Conservation (phyloP, 208 protist species). For the Acanthamoeba comandoni region DNA sequence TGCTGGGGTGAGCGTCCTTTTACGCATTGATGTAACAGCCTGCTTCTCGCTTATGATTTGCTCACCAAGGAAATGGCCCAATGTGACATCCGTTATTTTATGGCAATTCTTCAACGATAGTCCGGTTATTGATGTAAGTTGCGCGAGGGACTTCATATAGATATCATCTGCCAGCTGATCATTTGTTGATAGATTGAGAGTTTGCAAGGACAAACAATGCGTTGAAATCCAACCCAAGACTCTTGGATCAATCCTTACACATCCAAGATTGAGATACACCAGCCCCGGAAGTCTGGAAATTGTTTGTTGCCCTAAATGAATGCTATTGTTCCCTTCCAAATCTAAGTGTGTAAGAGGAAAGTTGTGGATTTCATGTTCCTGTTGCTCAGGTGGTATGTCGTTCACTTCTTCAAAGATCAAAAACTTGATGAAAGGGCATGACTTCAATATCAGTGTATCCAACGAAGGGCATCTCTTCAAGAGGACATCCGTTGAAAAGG, state of each 20-base stretch:
- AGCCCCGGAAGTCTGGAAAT: not conserved
- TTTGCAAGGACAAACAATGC: not conserved
- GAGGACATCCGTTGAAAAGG: constrained; percentile 26
- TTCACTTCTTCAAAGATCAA: constrained; percentile 22
- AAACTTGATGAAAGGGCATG: not conserved
- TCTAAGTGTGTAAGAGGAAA: constrained; percentile 10
- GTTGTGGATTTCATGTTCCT: not conserved
- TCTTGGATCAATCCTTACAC: not conserved
- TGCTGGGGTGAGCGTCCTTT: too few species aligned
- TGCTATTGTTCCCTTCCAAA: not conserved
- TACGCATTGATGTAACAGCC: too few species aligned
- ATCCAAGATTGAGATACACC: constrained; percentile 18
- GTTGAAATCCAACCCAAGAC: not conserved
- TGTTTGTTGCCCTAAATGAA: not conserved
- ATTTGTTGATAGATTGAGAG: constrained; percentile 15
- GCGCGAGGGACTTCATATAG: not conserved
- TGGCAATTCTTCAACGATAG: constrained; percentile 51
- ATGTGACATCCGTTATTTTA: not conserved
- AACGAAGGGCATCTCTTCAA: constrained; percentile 15
- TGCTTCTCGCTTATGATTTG: too few species aligned
- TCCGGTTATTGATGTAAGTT: not conserved
- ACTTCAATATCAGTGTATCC: constrained; percentile 12
- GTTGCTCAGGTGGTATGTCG: too few species aligned
- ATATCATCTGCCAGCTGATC: constrained; percentile 8
- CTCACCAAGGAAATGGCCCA: not conserved